Evolutionary conservation across 257 asterid genomes (phyloP).

Genomic region (Capsicum chinense): DNA sequence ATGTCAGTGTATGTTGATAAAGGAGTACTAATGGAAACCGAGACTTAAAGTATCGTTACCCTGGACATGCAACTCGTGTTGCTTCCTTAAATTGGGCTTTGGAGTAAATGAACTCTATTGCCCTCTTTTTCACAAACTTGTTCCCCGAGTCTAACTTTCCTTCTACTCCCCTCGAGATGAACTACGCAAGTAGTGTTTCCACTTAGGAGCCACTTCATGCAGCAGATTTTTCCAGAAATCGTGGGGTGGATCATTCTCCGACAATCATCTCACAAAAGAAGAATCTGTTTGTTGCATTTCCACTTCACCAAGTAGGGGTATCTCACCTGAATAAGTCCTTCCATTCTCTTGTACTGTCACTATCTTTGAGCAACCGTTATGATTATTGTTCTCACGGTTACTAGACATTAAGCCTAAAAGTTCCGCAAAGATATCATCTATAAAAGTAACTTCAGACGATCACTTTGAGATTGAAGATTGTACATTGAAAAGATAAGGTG

Average conservation of each 20-base stretch:
- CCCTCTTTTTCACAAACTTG: constrained; percentile 35
- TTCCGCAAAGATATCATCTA: constrained; percentile 61
- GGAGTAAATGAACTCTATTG: background rate
- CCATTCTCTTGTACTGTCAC: constrained; percentile 42
- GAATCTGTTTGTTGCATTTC: constrained; percentile 39
- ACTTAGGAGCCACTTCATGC: constrained; percentile 49
- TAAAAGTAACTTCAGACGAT: constrained; percentile 38
- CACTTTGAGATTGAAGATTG: constrained; percentile 30
- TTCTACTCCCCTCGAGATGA: constrained; percentile 42
- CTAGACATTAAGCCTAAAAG: constrained; percentile 46
- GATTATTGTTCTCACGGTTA: constrained; percentile 25
- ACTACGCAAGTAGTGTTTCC: constrained; percentile 44
- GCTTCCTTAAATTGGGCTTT: background rate
- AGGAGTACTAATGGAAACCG: background rate
- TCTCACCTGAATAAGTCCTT: constrained; percentile 45
- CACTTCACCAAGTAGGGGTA: constrained; percentile 54
- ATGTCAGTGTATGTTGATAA: background rate
- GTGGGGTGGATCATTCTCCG: constrained; percentile 37
- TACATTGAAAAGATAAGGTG: constrained; percentile 46
- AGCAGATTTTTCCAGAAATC: constrained; percentile 56
- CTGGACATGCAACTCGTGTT: constrained; percentile 26
- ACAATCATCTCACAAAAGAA: constrained; percentile 39
- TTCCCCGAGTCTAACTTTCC: constrained; percentile 27
- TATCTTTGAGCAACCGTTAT: constrained; percentile 31
- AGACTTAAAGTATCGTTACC: constrained; percentile 32